Conservation (phyloP, 2,329 filamentous ascomycete species). For the Penicillium sp. region DNA sequence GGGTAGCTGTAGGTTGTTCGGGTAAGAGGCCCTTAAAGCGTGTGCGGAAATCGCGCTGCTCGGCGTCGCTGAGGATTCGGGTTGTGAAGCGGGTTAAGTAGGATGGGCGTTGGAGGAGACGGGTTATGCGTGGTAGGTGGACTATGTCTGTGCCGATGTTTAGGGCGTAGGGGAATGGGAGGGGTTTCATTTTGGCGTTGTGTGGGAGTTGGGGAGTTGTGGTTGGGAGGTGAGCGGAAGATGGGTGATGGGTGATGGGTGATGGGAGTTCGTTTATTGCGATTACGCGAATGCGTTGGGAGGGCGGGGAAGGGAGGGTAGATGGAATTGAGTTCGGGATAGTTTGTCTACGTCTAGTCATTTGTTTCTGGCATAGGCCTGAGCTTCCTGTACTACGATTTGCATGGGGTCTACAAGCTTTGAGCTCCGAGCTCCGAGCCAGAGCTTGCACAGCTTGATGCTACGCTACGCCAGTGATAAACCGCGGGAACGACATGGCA, state of each 20-base stretch:
- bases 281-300: neutral
- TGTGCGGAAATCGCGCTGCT: constrained; percentile 42
- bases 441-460: neutral
- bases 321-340: neutral
- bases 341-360: neutral
- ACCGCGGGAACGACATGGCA: neutral
- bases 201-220: neutral
- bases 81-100: constrained; percentile 42
- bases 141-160: constrained; percentile 81
- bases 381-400: neutral
- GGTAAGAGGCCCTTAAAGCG: constrained; percentile 32
- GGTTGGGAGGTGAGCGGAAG: neutral
- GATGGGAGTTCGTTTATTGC: neutral
- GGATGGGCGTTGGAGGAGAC: constrained; percentile 56
- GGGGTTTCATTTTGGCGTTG: constrained; percentile 34
- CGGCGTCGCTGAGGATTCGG: constrained; percentile 46
- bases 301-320: neutral
- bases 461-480: neutral
- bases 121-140: constrained; percentile 66
- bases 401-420: too few relatives aligned
- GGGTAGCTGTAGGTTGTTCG: neutral
- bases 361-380: neutral
- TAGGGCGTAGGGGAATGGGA: constrained; percentile 66
- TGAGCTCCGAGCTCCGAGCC: neutral
- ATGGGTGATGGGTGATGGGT: neutral